Evolutionary conservation across 257 asterid genomes (phyloP), one percentile per base, ranked within the genome.

Genomic region (Fraxinus pennsylvanica): DNA sequence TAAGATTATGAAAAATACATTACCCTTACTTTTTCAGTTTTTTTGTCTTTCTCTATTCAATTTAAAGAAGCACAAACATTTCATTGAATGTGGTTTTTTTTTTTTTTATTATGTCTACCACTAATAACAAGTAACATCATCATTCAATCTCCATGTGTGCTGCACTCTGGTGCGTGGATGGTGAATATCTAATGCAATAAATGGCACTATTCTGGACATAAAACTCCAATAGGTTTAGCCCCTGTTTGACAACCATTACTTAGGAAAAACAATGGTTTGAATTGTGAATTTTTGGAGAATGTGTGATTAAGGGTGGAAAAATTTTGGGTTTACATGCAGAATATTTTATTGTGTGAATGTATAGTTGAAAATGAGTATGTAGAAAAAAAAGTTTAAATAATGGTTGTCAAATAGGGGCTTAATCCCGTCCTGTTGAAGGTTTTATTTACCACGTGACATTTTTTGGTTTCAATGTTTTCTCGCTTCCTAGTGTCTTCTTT

Each of bases 401-500:
- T 32, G 35, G 35, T 32, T 32, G 35, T 32, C 5, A 32, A 32
- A 32, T 32, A 32, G 35, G 5, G 35, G 35, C 35, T 32, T 32
- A 25, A 54, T 33, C 59, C 71, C 15, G 52, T 50, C 57, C 4
- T 67, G 57, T 33, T 72, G 52, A 45, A 79, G 29, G 43, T 63
- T 43, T 65, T 76, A 45, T 79, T 70, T 9, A 14, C 59, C 15
- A 41, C 1, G 30, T 50, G 66, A 75, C n/a, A 14, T 45, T 45
- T 45, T 43, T 15, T 63, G 69, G 17, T 27, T 15, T 54, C 43
- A 43, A 19, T 71, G 61, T 54, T 71, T 4, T 72, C 66, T 25
- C 57, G 22, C 5, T 6, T 32, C 57, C 45, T 52, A 36, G 72
- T 82, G 79, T 50, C 78, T 52, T 76, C 80, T 77, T 25, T 22